Evolutionary conservation across 2,329 filamentous ascomycete genomes (phyloP).

Genomic region (Lachnellula willkommii): DNA sequence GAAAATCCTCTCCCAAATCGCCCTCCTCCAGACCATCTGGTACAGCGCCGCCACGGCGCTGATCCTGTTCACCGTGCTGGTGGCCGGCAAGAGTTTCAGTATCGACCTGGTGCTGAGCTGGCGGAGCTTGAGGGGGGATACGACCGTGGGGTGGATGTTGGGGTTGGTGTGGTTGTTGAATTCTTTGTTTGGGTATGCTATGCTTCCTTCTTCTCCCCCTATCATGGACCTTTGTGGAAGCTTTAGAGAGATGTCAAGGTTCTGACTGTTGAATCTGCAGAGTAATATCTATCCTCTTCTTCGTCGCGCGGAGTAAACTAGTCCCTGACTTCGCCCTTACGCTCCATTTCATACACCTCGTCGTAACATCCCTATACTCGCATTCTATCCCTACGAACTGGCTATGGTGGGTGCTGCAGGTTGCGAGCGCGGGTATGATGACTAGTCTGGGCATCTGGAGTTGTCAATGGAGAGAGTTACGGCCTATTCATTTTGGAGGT

Average conservation of each 20-base stretch:
- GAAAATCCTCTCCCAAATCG: slow-evolving; percentile 62
- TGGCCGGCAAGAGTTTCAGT: slow-evolving; percentile 56
- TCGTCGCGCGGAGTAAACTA: slow-evolving; percentile 86
- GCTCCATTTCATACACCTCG: slow-evolving; percentile 74
- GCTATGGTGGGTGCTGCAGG: slow-evolving; percentile 80
- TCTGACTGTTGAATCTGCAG: slow-evolving; percentile 41
- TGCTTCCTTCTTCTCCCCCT: background rate
- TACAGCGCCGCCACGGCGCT: slow-evolving; percentile 57
- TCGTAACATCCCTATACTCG: slow-evolving; percentile 74
- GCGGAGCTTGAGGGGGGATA: slow-evolving; percentile 59
- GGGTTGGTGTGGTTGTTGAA: slow-evolving; percentile 64
- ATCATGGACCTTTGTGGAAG: background rate
- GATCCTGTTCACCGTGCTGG: slow-evolving; percentile 62
- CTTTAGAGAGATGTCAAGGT: background rate
- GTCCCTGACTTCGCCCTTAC: slow-evolving; percentile 93
- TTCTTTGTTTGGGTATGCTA: slow-evolving; percentile 55
- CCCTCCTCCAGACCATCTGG: slow-evolving; percentile 59
- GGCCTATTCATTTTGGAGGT: slow-evolving; percentile 81
- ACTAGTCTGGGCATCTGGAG: slow-evolving; percentile 77
- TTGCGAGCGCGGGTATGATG: slow-evolving; percentile 57
- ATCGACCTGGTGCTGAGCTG: slow-evolving; percentile 58
- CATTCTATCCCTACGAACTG: slow-evolving; percentile 67
- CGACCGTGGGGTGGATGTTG: slow-evolving; percentile 64
- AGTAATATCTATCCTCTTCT: slow-evolving; percentile 72
- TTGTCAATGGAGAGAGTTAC: slow-evolving; percentile 83